Percentiles rank a stretch among this genome's conserved stretches.
These are phyloP conservation scores for Linaria vulgaris DNA, from an alignment of 257 asterid species.

Conservation along the genomic window DNA sequence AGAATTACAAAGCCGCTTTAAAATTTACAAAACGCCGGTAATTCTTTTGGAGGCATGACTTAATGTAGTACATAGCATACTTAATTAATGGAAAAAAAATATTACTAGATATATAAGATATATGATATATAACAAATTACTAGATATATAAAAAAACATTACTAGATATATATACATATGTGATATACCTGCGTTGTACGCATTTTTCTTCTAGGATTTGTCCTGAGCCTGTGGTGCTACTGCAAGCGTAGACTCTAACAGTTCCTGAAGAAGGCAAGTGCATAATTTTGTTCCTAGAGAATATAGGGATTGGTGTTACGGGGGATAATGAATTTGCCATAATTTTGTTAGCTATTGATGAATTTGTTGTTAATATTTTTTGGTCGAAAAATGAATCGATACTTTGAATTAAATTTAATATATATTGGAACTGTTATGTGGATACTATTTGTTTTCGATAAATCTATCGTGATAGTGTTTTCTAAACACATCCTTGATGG, in stretches of 20 bases:
- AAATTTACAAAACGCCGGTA: too few species aligned
- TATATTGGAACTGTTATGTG: not conserved
- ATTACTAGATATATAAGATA: too few species aligned
- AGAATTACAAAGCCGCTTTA: too few species aligned
- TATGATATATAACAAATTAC: too few species aligned
- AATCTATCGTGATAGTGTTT: slow-evolving; percentile 35
- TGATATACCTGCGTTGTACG: slow-evolving; percentile 51
- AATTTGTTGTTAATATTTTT: not conserved
- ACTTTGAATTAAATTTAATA: slow-evolving; percentile 25
- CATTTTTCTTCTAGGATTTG: slow-evolving; percentile 24
- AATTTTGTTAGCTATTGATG: not conserved
- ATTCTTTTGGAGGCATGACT: too few species aligned
- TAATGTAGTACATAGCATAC: too few species aligned
- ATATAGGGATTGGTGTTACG: slow-evolving; percentile 34
- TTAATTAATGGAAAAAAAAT: too few species aligned
- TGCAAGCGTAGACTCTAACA: slow-evolving; percentile 30
- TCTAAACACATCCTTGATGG: slow-evolving; percentile 28
- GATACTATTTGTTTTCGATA: slow-evolving; percentile 8
- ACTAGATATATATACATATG: too few species aligned
- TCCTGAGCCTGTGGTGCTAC: not conserved
- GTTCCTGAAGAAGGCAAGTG: slow-evolving; percentile 22
- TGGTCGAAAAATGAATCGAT: slow-evolving; percentile 33
- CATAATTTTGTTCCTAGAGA: slow-evolving; percentile 31
- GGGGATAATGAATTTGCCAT: slow-evolving; percentile 55
- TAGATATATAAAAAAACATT: too few species aligned